Evolutionary conservation across 306 rosid genomes (phyloP), one percentile per base, ranked within the genome.

Genomic region (Acacia acuminata): DNA sequence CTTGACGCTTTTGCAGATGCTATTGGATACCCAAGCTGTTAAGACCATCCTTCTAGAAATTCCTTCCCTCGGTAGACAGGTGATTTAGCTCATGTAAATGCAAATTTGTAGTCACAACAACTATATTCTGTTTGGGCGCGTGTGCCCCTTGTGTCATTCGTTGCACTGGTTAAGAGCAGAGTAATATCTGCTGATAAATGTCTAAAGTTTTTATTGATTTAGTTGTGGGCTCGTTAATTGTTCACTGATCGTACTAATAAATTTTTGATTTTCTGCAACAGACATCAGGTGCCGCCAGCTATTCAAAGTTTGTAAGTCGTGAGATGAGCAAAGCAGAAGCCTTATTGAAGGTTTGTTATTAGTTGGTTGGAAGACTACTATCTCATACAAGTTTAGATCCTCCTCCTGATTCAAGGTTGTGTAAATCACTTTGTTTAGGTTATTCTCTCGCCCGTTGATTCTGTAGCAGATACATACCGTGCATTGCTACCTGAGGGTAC

Each of bases 281-380:
- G 99, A 90, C 96, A 65, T 89, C 97, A 32, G 91, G 97, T 81
- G 99, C 99, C 78, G 97, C 97, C 73, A 89, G 96, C 85, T 96
- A 92, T 88, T 91, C 94, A 19, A 94, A 96, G 90, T 96, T 94
- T 76, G 96, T 96, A 71, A 94, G 98, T 85, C 97, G 99, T 68
- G 99, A 96, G 86, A 94, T 96, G 98, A 92, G 99, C 90, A 96
- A 96, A 91, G 99, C 99, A 11, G 98, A 96, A 88, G 99, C 99
- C 70, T 67, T 70, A 17, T 43, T 84, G 81, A 38, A 96, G 99
- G 99, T 96, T 74, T 82, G 89, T 78, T 56, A 14, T 82, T 38
- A 60, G 65, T 76, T 74, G 66, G 48, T 44, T 79, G 50, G 72
- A 19, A 11, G 20, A 14, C 4, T 73, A 20, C 22, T 79, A 71